These are phyloP conservation scores for Spathaspora sp. DNA, from an alignment of 805 yeast genomes.

Conservation along the genomic window DNA sequence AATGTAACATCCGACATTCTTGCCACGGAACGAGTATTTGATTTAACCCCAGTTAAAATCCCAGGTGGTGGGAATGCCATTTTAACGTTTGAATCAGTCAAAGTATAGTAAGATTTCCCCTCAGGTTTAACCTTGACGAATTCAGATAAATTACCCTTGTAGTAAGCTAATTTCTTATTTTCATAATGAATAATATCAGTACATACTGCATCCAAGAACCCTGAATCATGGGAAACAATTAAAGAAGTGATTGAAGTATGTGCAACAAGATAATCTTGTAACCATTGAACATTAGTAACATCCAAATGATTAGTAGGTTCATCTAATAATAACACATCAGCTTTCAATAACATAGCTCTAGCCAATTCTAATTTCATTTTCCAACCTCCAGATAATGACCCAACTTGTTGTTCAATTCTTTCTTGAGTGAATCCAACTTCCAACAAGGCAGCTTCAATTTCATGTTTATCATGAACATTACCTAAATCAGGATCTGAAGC, in stretches of 20 bases:
- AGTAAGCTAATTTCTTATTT: slow-evolving; percentile 88
- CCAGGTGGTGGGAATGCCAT: slow-evolving; percentile 99
- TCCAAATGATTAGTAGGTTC: slow-evolving; percentile 99
- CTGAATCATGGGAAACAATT: slow-evolving; percentile 97
- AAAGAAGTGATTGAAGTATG: slow-evolving; percentile 88
- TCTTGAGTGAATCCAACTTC: slow-evolving; percentile 91
- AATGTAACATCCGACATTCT: slow-evolving; percentile 82
- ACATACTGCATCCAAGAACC: slow-evolving; percentile 92
- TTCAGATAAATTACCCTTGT: slow-evolving; percentile 92
- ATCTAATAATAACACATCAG: slow-evolving; percentile 89
- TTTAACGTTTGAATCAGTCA: slow-evolving; percentile 87
- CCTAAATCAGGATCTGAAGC: slow-evolving; percentile 82
- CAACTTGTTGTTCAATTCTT: slow-evolving; percentile 86
- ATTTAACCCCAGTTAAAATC: slow-evolving; percentile 92
- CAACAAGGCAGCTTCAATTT: slow-evolving; percentile 70
- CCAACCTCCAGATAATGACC: slow-evolving; percentile 98
- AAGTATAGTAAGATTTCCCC: slow-evolving; percentile 92
- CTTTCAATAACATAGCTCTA: slow-evolving; percentile 97
- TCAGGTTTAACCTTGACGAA: slow-evolving; percentile 92
- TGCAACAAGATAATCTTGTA: slow-evolving; percentile 77
- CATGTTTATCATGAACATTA: slow-evolving; percentile 53
- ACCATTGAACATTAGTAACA: slow-evolving; percentile 90
- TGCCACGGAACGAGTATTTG: slow-evolving; percentile 91
- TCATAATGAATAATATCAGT: slow-evolving; percentile 97
- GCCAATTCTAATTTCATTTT: slow-evolving; percentile 98